These are phyloP conservation scores for Lactarius psammicola DNA, from an alignment of 768 basidiomycete species.

Conservation along the genomic window DNA sequence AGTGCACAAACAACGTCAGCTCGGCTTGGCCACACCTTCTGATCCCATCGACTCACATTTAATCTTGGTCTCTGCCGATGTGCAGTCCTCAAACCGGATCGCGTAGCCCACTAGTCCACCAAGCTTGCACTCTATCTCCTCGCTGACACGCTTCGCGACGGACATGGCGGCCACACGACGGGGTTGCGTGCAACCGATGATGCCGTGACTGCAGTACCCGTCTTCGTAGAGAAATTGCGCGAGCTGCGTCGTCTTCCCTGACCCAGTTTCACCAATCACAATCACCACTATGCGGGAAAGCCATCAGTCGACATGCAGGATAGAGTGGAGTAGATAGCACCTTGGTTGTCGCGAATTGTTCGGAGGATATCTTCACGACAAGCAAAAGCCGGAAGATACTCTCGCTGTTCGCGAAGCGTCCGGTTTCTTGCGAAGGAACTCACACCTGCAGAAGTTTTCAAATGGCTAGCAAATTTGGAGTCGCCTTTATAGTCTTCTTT, in stretches of 20 bases:
- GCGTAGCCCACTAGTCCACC: slow-evolving; percentile 93
- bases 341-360: slow-evolving; percentile 92
- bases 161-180: slow-evolving; percentile 99
- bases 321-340: slow-evolving; percentile 39
- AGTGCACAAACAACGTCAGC: slow-evolving; percentile 2
- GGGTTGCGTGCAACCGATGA: slow-evolving; percentile 97
- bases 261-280: slow-evolving; percentile 99
- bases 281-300: slow-evolving; percentile 62
- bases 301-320: background rate
- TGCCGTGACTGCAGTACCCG: slow-evolving; percentile 85
- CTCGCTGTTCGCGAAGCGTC: slow-evolving; percentile 91
- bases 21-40: background rate
- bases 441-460: slow-evolving; percentile 75
- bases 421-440: slow-evolving; percentile 78
- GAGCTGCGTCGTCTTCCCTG: slow-evolving; percentile 97
- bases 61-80: slow-evolving; percentile 89
- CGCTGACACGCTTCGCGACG: slow-evolving; percentile 99
- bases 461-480: slow-evolving; percentile 94
- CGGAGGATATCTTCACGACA: slow-evolving; percentile 91
- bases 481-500: slow-evolving; percentile 85
- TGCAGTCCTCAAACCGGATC: slow-evolving; percentile 98
- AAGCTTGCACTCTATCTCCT: slow-evolving; percentile 98
- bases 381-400: slow-evolving; percentile 97
- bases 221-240: slow-evolving; percentile 96
- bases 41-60: slow-evolving; percentile 66